Base-by-base conservation (phyloP, 2,329 filamentous ascomycete species). In the Graphiopsis chlorocephala region DNA sequence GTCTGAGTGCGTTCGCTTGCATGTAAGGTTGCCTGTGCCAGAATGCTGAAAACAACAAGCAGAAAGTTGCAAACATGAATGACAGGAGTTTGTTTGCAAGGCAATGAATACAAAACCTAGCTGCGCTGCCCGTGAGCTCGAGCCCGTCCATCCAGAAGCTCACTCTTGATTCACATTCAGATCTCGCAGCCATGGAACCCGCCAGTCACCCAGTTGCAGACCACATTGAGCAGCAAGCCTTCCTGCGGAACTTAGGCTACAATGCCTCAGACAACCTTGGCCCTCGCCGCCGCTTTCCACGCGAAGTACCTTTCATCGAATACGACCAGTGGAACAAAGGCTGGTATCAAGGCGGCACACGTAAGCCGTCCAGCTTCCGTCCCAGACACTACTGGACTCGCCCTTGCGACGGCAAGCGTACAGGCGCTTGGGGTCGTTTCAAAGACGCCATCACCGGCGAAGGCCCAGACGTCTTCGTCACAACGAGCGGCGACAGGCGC, bases 401-500 rank as follows among this genome's bases (percentile, higher is more conserved):
- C 72, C 81, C 80, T 0, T 76, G 76, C 55, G 81, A 83, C 65
- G 79, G 79, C 31, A 77, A 75, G 47, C 73, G 77, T 20, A 70
- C 71, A 1, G 75, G 74, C 0, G 72, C 67, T 2, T 71, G 72
- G 65, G 78, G 80, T 11, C 73, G 81, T 17, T 67, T 79, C 63
- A 81, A 79, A 66, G 81, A 83, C 61, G 75, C 78, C 20, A 42
- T 81, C 26, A 72, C 69, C 2, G 73, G 75, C 59, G 73, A 77
- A 65, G 81, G 81, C 3, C 78, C 81, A 1, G 81, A 83, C 63
- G 79, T 83, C 42, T 80, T 78, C 67, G 70, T 82, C n/a, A 71
- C 76, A 2, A 74, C 76, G 47, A 76, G 72, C 58, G 76, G 76
- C 28, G 74, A 78, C 61, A 76, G 72, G 63, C 70, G 71, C 26